These are phyloP conservation scores for Dendrobium nobile DNA, from an alignment of 106 monocot genomes.

Conservation along the genomic window DNA sequence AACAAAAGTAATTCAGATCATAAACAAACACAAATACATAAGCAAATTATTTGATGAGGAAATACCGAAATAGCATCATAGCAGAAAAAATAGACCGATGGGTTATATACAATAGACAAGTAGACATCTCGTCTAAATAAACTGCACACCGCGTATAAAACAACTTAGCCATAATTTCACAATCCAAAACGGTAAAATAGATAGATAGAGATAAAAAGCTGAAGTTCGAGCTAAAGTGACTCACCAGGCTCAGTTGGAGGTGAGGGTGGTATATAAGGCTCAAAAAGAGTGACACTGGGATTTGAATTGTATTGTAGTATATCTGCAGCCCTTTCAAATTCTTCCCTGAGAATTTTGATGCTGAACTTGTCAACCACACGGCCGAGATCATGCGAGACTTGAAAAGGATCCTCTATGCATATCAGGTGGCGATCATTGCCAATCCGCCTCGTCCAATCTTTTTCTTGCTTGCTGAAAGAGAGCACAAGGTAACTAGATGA, in stretches of 20 bases:
- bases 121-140: too few relatives aligned
- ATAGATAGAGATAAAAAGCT: not conserved
- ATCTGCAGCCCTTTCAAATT: conserved; percentile 89
- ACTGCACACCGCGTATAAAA: not conserved
- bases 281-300: conserved; percentile 58
- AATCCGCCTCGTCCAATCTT: conserved; percentile 91
- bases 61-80: too few relatives aligned
- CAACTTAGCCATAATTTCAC: not conserved
- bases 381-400: conserved; percentile 85
- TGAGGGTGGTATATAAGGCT: conserved; percentile 40
- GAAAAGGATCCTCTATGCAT: conserved; percentile 98
- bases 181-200: not conserved
- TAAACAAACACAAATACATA: too few relatives aligned
- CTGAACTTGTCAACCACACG: conserved; percentile 82
- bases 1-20: too few relatives aligned
- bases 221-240: not conserved
- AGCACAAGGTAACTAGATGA: not conserved
- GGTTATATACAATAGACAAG: too few relatives aligned
- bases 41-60: too few relatives aligned
- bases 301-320: conserved; percentile 62
- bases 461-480: conserved; percentile 53
- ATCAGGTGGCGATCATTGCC: conserved; percentile 93
- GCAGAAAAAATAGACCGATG: too few relatives aligned
- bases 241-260: not conserved
- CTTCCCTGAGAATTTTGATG: conserved; percentile 84